Percentiles rank a stretch among this genome's conserved stretches.
phyloP scores from a whole-genome alignment of 2,329 filamentous ascomycete genomes.

The Tolypocladium guangdongense region DNA sequence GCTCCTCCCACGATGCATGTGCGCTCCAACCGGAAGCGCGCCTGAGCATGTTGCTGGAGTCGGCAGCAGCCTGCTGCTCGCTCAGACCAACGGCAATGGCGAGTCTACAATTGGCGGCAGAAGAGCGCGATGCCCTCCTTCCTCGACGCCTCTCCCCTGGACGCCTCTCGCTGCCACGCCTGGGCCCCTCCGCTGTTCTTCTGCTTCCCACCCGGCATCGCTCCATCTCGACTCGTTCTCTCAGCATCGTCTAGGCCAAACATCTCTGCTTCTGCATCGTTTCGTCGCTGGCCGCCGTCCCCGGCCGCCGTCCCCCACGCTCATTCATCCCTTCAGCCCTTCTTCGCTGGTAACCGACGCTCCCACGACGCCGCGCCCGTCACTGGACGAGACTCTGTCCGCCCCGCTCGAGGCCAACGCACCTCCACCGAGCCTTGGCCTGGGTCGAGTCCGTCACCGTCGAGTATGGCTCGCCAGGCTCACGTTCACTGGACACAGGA shows the following conservation, averaged over 20 bases:
- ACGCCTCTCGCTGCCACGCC: background rate
- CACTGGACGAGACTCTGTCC: background rate
- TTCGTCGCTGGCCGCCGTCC: background rate
- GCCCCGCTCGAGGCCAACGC: background rate
- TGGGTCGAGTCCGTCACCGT: conserved; percentile 1
- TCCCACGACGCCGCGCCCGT: background rate
- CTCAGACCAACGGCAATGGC: background rate
- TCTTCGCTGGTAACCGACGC: background rate
- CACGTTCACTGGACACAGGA: conserved; percentile 9
- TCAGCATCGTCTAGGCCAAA: background rate
- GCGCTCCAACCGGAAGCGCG: too few species aligned
- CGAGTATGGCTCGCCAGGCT: conserved; percentile 13
- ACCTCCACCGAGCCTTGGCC: background rate
- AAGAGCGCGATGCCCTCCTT: background rate
- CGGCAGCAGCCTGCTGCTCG: too few species aligned
- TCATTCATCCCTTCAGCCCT: background rate
- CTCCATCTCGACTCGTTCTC: background rate
- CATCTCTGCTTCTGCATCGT: conserved; percentile 2
- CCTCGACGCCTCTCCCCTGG: background rate
- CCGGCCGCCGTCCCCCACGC: background rate
- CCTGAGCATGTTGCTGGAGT: too few species aligned
- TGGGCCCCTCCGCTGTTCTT: background rate
- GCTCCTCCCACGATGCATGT: too few species aligned
- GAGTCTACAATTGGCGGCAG: background rate
- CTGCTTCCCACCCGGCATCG: background rate